Evolutionary conservation across 352 stramenopile genomes (phyloP), one percentile per base, ranked within the genome.

Genomic region (Pythium aphanidermatum): DNA sequence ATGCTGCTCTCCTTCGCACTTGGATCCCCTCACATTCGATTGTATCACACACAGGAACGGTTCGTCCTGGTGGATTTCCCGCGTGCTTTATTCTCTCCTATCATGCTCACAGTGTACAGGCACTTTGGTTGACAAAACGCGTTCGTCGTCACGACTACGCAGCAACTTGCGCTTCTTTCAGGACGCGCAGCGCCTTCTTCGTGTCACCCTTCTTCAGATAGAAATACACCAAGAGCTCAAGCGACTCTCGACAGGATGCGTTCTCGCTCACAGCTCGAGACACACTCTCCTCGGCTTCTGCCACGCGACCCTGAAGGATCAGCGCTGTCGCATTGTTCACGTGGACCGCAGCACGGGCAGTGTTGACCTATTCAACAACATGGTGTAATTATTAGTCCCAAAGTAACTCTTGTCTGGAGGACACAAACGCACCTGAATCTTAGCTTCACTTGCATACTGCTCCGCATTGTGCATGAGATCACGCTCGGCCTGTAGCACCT

Each of bases 141-240:
- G 28, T 17, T 28, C 14, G n/a, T 35, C n/a, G n/a, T n/a, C n/a
- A n/a, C n/a, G n/a, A n/a, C 25, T 51, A 55, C 21, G 39, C 46
- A 17, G 53, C 38, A 34, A 94, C 78, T 35, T 91, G 82, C 16
- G 82, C 82, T 60, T 91, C 82, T 68, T 92, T 92, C 31, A 94
- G 57, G 40, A 94, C 79, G 17, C 81, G 82, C 60, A 89, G 60
- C 24, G 82, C 79, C 56, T 94, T 94, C 69, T 92, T 94, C 52
- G 79, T 83, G 51, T 92, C 79, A 17, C 77, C 79, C 67, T 94
- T 94, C 70, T 88, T 90, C 37, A 94, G 58, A 49, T 91, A 59
- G 43, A 94, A 80, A 62, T 94, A 94, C 45, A 94, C 82, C 63
- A 94, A 65, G 29, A 92, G 57, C 56, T 91, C 77, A 23, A 94